These are phyloP conservation scores for Starmerella vitae DNA, from an alignment of 805 yeast species.

Conservation along the genomic window DNA sequence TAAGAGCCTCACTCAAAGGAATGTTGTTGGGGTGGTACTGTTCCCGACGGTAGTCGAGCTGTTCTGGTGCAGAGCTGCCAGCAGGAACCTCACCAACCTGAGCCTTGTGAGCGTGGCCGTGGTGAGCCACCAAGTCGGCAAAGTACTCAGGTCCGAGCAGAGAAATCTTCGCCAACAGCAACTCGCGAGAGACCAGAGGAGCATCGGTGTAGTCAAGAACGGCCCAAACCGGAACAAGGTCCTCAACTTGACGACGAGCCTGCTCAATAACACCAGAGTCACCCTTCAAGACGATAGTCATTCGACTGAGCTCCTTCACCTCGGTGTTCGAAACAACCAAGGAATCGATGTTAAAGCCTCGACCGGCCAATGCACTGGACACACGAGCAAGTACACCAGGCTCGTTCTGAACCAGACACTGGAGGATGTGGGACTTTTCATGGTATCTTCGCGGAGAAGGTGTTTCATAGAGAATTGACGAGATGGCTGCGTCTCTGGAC, in stretches of 20 bases:
- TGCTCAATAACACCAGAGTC: slow-evolving; percentile 95
- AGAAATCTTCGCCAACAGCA: slow-evolving; percentile 81
- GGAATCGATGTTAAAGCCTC: slow-evolving; percentile 97
- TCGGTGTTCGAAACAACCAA: slow-evolving; percentile 94
- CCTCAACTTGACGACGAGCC: slow-evolving; percentile 96
- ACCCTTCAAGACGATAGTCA: slow-evolving; percentile 91
- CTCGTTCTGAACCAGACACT: slow-evolving; percentile 95
- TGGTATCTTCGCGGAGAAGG: slow-evolving; percentile 46
- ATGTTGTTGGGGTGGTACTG: slow-evolving; percentile 75
- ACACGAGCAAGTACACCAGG: slow-evolving; percentile 93
- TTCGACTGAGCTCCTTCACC: slow-evolving; percentile 84
- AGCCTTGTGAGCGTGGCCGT: slow-evolving; percentile 34
- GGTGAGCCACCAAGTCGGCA: slow-evolving; percentile 84
- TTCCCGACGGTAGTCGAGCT: slow-evolving; percentile 25
- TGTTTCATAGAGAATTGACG: slow-evolving; percentile 89
- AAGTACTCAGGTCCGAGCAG: slow-evolving; percentile 96
- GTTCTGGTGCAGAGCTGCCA: slow-evolving; percentile 24
- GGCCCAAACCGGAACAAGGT: slow-evolving; percentile 95
- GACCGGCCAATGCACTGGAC: slow-evolving; percentile 90
- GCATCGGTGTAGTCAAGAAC: slow-evolving; percentile 87
- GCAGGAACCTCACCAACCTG: slow-evolving; percentile 27
- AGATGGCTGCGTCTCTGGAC: slow-evolving; percentile 94
- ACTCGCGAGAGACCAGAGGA: slow-evolving; percentile 80
- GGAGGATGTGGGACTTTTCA: slow-evolving; percentile 73
- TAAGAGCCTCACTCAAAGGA: slow-evolving; percentile 79